Evolutionary conservation across 352 stramenopile genomes (phyloP), one percentile per base, ranked within the genome.

Genomic region (Pythium apleroticum): DNA sequence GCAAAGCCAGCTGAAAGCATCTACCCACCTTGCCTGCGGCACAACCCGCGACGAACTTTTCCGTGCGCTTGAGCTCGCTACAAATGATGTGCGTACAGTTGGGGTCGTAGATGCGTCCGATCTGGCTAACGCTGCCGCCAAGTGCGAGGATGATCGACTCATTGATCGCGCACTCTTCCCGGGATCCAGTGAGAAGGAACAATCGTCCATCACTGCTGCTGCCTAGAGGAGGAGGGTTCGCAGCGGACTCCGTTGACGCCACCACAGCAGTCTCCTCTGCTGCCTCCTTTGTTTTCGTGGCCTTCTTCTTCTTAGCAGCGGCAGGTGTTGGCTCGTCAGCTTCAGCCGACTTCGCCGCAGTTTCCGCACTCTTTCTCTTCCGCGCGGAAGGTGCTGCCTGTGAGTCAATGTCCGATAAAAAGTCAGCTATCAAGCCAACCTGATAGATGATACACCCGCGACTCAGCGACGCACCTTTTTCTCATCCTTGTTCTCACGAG

Each of bases 81-180:
- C 84, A 95, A 60, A 96, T 92, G 67, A 96, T 89, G 68, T 96
- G 84, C 4, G 88, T 94, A 67, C 86, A 89, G 22, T 72, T 71
- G 43, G 61, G 74, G 41, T 96, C 86, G 66, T 81, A 96, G 19
- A 79, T 77, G 25, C 88, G 80, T 39, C 78, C 81, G 33, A 77
- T 87, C 25, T 89, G 66, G 61, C 85, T 88, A 17, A 92, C 78
- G 17, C 58, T 75, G 39, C 78, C 86, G 45, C 83, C 86, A 19
- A 96, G 66, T 2, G 72, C 74, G 28, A 77, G 68, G 63, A 96
- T 81, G 24, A 95, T 90, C 28, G 84, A 90, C 45, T 88, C 86
- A 53, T 95, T 89, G 30, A 92, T 67, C 25, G 71, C 72, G 31
- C 75, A 77, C 53, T 95, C 86, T 61, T 93, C 86, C 25, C 83